Evolutionary conservation across 2,329 filamentous ascomycete genomes (phyloP).

Genomic region (Didymella glomerata): DNA sequence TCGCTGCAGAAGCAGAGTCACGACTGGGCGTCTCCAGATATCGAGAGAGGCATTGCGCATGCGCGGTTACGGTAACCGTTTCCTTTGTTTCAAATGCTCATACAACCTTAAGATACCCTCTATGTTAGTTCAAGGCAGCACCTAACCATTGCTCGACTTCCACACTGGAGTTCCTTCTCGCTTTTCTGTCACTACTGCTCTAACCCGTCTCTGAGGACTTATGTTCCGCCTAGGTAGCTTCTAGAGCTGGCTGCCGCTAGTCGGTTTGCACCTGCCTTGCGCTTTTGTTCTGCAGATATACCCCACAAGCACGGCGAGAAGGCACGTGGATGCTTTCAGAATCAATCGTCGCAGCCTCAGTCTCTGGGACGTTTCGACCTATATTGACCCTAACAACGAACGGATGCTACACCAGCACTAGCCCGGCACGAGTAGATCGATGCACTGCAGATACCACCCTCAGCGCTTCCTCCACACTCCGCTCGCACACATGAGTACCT

Average conservation of each 20-base stretch:
- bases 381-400: no score
- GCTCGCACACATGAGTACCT: no score
- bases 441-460: no score
- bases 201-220: background rate
- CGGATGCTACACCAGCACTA: no score
- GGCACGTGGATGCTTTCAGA: no score
- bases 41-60: constrained; percentile 10
- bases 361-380: no score
- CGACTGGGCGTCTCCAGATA: constrained; percentile 21
- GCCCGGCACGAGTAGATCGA: no score
- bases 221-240: background rate
- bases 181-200: background rate
- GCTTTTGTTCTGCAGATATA: background rate
- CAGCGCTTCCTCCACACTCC: no score
- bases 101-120: background rate
- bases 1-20: constrained; percentile 19
- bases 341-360: no score
- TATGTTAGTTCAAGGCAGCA: background rate
- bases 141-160: background rate
- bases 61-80: constrained; percentile 2
- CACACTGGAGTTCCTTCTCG: background rate
- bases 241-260: background rate
- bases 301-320: no score
- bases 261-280: background rate
- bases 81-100: constrained; percentile 1